These are phyloP conservation scores for Epichloe amarillans DNA, from an alignment of 2,329 filamentous ascomycete genomes.

Conservation along the genomic window DNA sequence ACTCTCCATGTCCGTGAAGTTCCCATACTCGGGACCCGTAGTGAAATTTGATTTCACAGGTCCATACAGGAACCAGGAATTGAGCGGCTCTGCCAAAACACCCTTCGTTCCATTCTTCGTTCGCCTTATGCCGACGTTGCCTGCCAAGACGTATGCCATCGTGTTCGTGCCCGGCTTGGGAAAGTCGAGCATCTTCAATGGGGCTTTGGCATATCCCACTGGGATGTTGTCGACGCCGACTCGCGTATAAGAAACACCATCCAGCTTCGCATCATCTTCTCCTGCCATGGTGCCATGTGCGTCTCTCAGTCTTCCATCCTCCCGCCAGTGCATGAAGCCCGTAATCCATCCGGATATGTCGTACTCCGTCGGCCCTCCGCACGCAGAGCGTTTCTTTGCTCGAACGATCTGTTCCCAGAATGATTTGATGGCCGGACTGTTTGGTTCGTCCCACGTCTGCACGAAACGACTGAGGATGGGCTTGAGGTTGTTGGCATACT, in stretches of 20 bases:
- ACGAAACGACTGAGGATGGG: conserved; percentile 34
- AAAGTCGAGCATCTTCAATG: conserved; percentile 23
- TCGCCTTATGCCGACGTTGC: conserved; percentile 22
- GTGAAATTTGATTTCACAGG: conserved; percentile 18
- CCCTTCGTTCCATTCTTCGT: conserved; percentile 7
- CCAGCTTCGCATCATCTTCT: conserved; percentile 11
- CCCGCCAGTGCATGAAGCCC: conserved; percentile 32
- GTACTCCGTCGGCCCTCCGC: conserved; percentile 19
- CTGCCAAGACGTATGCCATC: conserved; percentile 24
- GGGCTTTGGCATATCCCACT: conserved; percentile 26
- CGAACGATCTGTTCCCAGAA: conserved; percentile 33
- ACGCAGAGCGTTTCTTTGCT: conserved; percentile 18
- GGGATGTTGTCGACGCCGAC: conserved; percentile 17
- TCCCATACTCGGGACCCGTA: conserved; percentile 10
- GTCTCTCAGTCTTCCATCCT: conserved; percentile 17
- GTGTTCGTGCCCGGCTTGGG: conserved; percentile 6
- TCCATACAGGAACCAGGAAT: conserved; percentile 28
- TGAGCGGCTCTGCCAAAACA: conserved; percentile 21
- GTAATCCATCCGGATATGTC: conserved; percentile 34
- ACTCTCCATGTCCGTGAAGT: conserved; percentile 10
- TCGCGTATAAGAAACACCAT: conserved; percentile 17
- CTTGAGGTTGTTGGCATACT: conserved; percentile 25
- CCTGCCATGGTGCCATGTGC: conserved; percentile 6
- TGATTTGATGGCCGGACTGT: conserved; percentile 15
- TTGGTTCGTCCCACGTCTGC: conserved; percentile 26